Evolutionary conservation across 257 asterid species (phyloP).

Genomic region (Forsythia suspensa): DNA sequence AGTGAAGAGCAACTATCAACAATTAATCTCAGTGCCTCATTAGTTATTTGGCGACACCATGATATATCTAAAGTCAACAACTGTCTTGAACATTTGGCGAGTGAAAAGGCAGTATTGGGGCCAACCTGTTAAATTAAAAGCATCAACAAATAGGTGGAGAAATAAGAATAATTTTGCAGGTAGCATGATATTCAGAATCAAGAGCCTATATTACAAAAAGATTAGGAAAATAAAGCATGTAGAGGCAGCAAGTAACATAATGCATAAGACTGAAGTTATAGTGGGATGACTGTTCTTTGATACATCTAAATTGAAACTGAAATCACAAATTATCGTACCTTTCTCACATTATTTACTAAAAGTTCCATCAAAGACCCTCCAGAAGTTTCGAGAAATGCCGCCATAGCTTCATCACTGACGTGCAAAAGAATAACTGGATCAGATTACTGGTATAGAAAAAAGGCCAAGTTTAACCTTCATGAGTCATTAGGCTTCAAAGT

Average conservation of each 20-base stretch:
- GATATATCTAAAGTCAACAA: constrained; percentile 68
- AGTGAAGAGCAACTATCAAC: constrained; percentile 66
- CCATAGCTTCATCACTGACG: constrained; percentile 72
- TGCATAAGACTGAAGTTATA: background rate
- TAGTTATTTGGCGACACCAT: constrained; percentile 63
- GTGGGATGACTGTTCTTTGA: no score
- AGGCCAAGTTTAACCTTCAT: background rate
- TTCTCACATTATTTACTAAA: constrained; percentile 50
- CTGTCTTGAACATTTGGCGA: constrained; percentile 54
- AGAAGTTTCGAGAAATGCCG: constrained; percentile 78
- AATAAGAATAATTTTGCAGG: background rate
- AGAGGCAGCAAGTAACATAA: background rate
- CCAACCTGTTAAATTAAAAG: constrained; percentile 45
- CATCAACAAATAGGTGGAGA: background rate
- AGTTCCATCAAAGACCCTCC: constrained; percentile 70
- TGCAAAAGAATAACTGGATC: constrained; percentile 7
- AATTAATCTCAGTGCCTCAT: constrained; percentile 67
- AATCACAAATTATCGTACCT: constrained; percentile 38
- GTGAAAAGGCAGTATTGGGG: constrained; percentile 55
- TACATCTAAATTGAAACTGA: no score
- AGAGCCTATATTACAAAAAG: constrained; percentile 5
- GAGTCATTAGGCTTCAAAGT: no score
- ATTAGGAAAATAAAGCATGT: background rate
- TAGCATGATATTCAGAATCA: background rate
- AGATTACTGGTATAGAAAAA: background rate